Evolutionary conservation across 1,139 yeast genomes (phyloP).

Genomic region (Pichia sp.): DNA sequence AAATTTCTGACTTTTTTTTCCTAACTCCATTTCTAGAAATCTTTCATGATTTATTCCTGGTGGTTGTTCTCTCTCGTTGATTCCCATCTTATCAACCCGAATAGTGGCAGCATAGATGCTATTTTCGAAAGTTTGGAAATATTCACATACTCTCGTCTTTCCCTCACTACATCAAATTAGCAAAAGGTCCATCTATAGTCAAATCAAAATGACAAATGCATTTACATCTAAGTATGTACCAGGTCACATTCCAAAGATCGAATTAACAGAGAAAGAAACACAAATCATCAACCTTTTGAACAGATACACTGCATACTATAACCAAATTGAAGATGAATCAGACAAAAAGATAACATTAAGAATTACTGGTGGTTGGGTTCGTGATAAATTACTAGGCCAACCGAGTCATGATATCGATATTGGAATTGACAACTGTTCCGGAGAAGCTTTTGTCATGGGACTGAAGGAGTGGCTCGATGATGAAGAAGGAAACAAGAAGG

Average conservation of each 20-base stretch:
- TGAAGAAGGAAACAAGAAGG: constrained; percentile 35
- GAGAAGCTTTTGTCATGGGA: constrained; percentile 78
- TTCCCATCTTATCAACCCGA: too few relatives aligned
- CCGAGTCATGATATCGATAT: constrained; percentile 88
- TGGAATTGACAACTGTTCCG: constrained; percentile 81
- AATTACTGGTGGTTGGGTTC: constrained; percentile 98
- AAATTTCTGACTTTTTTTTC: too few relatives aligned
- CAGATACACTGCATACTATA: constrained; percentile 29
- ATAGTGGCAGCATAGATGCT: not conserved
- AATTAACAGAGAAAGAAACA: constrained; percentile 26
- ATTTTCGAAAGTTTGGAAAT: not conserved
- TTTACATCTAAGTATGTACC: constrained; percentile 4
- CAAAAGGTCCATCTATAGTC: not conserved
- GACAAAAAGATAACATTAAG: constrained; percentile 50
- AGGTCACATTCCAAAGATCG: constrained; percentile 16
- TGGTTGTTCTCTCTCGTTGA: too few relatives aligned
- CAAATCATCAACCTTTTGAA: constrained; percentile 29
- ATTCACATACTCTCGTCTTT: not conserved
- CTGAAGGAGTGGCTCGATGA: constrained; percentile 52
- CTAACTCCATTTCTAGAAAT: too few relatives aligned
- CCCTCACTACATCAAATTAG: not conserved
- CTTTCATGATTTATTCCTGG: too few relatives aligned
- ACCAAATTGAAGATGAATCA: constrained; percentile 13
- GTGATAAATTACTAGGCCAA: constrained; percentile 84
- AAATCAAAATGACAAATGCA: constrained; percentile 7